A percentile compares a stretch with the other conserved stretches of the same genome.
Conservation (phyloP, 768 basidiomycete species). For the Mycena indigotica region DNA sequence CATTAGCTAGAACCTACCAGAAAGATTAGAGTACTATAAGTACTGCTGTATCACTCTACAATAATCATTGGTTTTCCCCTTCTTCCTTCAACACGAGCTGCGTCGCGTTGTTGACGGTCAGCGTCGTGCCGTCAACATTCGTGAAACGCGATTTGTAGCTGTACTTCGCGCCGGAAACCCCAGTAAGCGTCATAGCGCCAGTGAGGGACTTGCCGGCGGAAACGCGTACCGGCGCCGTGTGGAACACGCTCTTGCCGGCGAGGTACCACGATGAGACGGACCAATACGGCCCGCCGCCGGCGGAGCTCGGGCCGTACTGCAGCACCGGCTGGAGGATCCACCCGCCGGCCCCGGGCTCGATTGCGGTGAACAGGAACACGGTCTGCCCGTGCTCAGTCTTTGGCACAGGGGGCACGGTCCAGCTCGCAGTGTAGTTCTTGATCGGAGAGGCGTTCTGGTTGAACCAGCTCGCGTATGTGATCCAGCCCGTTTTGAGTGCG, state of each 20-base stretch:
- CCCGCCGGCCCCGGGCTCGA: background rate
- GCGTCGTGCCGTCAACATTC: conserved; percentile 1
- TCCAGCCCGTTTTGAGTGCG: conserved; percentile 1
- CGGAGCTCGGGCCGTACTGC: conserved; percentile 8
- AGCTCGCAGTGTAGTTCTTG: conserved; percentile 7
- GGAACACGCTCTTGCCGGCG: background rate
- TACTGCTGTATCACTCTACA: too few species aligned
- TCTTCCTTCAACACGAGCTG: too few species aligned
- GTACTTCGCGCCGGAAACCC: background rate
- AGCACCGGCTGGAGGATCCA: conserved; percentile 13
- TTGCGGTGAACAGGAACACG: conserved; percentile 13
- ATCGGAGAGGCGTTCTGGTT: conserved; percentile 6
- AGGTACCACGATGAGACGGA: conserved; percentile 3
- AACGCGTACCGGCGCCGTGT: background rate
- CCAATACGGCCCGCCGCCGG: conserved; percentile 10
- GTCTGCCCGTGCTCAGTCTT: background rate
- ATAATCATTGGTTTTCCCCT: too few species aligned
- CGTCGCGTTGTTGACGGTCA: background rate
- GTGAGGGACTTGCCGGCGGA: background rate
- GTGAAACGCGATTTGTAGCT: conserved; percentile 1
- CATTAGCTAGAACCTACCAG: too few species aligned
- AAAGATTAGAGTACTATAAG: too few species aligned
- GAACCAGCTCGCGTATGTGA: conserved; percentile 8
- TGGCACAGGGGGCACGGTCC: conserved; percentile 13
- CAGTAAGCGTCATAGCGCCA: conserved; percentile 8